Conservation (phyloP, 352 stramenopile genomes). For the Phytophthora capsici region DNA sequence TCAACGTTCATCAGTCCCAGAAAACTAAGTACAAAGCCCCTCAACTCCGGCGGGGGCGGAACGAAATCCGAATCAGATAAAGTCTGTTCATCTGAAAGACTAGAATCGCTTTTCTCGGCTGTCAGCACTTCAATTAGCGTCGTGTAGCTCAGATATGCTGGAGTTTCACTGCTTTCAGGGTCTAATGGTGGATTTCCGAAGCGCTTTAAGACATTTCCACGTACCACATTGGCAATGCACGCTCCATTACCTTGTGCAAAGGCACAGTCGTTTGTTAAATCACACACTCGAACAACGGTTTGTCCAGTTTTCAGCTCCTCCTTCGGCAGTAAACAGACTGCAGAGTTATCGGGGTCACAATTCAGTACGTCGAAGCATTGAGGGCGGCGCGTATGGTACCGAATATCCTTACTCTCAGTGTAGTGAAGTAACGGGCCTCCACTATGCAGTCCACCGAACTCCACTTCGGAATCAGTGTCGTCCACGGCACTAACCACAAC, state of each 20-base stretch:
- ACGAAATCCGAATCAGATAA: constrained; percentile 31
- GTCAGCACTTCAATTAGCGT: constrained; percentile 29
- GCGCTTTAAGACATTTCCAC: constrained; percentile 21
- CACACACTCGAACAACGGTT: constrained; percentile 53
- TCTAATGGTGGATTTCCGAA: constrained; percentile 50
- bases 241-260: constrained; percentile 60
- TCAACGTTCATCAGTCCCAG: constrained; percentile 67
- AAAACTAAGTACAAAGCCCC: constrained; percentile 69
- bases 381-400: constrained; percentile 68
- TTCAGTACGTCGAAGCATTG: constrained; percentile 66
- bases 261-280: constrained; percentile 48
- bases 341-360: constrained; percentile 45
- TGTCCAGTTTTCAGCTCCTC: not conserved
- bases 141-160: constrained; percentile 33
- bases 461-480: constrained; percentile 61
- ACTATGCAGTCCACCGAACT: constrained; percentile 66
- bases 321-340: constrained; percentile 37
- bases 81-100: constrained; percentile 13
- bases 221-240: constrained; percentile 40
- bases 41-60: constrained; percentile 48
- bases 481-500: constrained; percentile 61
- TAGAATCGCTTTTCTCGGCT: constrained; percentile 33
- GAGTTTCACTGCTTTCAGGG: constrained; percentile 17
- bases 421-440: constrained; percentile 66
- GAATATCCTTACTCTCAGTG: constrained; percentile 58